A percentile compares a stretch with the other conserved stretches of the same genome.
Conservation (phyloP, 495 filamentous ascomycete genomes). For the Neurospora discreta region DNA sequence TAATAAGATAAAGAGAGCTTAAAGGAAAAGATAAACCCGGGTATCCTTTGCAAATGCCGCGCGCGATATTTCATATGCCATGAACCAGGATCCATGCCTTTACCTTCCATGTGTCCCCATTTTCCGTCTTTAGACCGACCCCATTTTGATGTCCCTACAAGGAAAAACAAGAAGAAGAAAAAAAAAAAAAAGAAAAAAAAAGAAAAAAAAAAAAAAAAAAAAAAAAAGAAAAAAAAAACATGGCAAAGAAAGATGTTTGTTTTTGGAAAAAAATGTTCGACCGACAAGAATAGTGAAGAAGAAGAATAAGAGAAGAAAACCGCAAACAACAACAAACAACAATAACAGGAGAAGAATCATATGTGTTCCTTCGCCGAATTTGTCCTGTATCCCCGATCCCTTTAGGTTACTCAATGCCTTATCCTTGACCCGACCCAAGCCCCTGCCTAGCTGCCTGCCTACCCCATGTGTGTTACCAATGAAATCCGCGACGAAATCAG, state of each 20-base stretch:
- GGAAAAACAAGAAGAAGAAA: neutral
- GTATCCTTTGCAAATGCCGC: neutral
- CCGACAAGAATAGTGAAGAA: neutral
- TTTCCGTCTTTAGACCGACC: neutral
- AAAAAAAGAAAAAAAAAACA: neutral
- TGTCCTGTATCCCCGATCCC: neutral
- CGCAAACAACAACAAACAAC: neutral
- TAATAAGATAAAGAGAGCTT: neutral
- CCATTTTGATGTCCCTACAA: neutral
- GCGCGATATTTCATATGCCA: neutral
- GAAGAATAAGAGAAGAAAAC: neutral
- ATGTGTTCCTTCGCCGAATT: neutral
- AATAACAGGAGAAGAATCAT: neutral
- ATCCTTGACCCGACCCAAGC: neutral
- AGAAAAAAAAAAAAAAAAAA: neutral
- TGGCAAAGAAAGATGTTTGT: neutral
- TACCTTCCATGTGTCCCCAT: neutral
- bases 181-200: neutral
- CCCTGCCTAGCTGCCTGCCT: neutral
- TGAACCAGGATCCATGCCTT: neutral
- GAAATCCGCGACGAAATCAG: neutral
- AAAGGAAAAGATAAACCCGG: neutral
- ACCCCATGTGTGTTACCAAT: neutral
- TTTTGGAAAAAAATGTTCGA: neutral
- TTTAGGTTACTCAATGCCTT: neutral